Conservation (phyloP, 306 rosid genomes). For the Trifolium pratense region DNA sequence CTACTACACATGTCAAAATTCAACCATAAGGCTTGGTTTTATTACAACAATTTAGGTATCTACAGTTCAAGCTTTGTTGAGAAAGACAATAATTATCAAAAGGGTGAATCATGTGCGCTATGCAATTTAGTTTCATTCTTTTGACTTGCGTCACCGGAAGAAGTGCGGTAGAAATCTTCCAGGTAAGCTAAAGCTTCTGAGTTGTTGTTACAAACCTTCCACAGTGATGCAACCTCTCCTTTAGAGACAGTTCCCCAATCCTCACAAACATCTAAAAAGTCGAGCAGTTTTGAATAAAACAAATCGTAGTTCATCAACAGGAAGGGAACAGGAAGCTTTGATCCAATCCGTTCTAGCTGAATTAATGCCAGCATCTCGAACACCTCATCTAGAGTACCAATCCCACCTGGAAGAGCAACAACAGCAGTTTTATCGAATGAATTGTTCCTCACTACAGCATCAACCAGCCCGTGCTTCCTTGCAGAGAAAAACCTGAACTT, state of each 20-base stretch:
- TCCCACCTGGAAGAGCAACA: conserved; percentile 88
- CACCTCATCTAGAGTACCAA: conserved; percentile 91
- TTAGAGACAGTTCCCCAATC: conserved; percentile 74
- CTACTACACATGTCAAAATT: background rate
- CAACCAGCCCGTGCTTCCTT: conserved; percentile 94
- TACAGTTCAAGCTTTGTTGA: conserved; percentile 7
- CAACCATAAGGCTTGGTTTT: conserved; percentile 1
- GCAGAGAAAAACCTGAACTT: conserved; percentile 90
- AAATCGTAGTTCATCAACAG: conserved; percentile 89
- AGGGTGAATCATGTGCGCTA: conserved; percentile 30
- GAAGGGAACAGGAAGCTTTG: conserved; percentile 75
- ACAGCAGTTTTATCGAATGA: conserved; percentile 73
- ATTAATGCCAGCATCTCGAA: conserved; percentile 78
- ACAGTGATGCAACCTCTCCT: conserved; percentile 80
- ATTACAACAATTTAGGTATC: background rate
- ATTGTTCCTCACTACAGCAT: conserved; percentile 73
- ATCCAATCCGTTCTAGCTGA: conserved; percentile 87
- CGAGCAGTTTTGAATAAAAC: conserved; percentile 73
- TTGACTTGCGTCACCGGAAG: conserved; percentile 37
- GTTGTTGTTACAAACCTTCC: conserved; percentile 82
- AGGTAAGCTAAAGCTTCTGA: conserved; percentile 78
- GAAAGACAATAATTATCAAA: conserved; percentile 21
- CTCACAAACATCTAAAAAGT: conserved; percentile 71
- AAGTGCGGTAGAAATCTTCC: conserved; percentile 64
- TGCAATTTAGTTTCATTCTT: conserved; percentile 39